These are phyloP conservation scores for Flaveria bidentis DNA, from an alignment of 129 eudicot genomes.

Conservation along the genomic window DNA sequence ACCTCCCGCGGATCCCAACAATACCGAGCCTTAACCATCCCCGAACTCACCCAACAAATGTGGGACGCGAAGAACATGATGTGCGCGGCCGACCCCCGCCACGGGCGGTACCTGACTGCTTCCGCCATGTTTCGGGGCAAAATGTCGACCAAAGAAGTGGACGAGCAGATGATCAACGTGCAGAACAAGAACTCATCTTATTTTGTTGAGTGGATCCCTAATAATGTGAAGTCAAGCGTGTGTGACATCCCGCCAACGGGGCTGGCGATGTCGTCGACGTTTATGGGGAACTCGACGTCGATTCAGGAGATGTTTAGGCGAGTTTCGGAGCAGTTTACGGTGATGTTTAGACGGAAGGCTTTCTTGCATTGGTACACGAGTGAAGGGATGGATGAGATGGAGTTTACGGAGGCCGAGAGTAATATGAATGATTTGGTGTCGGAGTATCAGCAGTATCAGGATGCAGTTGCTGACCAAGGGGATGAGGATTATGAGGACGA, in stretches of 20 bases:
- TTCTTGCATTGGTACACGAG: slow-evolving; percentile 69
- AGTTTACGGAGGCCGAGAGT: slow-evolving; percentile 72
- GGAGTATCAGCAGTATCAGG: slow-evolving; percentile 78
- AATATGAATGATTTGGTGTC: slow-evolving; percentile 76
- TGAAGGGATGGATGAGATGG: slow-evolving; percentile 79
- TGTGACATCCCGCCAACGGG: slow-evolving; percentile 73
- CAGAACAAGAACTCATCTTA: slow-evolving; percentile 72
- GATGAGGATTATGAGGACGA: slow-evolving; percentile 47
- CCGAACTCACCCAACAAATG: slow-evolving; percentile 75
- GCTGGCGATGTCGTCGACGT: slow-evolving; percentile 65
- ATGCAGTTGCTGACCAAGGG: slow-evolving; percentile 55
- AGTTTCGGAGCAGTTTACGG: slow-evolving; percentile 71
- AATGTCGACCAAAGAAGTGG: slow-evolving; percentile 71
- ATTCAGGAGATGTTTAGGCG: slow-evolving; percentile 78
- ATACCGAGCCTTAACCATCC: slow-evolving; percentile 63
- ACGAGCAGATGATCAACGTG: slow-evolving; percentile 70
- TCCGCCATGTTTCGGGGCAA: slow-evolving; percentile 70
- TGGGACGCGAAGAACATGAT: slow-evolving; percentile 82
- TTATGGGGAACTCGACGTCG: slow-evolving; percentile 70
- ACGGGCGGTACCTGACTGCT: slow-evolving; percentile 70
- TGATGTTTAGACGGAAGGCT: slow-evolving; percentile 67
- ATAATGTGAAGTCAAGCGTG: slow-evolving; percentile 71
- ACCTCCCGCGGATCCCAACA: slow-evolving; percentile 71
- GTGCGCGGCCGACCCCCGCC: slow-evolving; percentile 83
- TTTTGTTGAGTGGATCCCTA: slow-evolving; percentile 77